A percentile compares a stretch with the other conserved stretches of the same genome.
Evolutionary conservation across 2,329 filamentous ascomycete genomes (phyloP).

Genomic region (Cordyceps fumosorosea): DNA sequence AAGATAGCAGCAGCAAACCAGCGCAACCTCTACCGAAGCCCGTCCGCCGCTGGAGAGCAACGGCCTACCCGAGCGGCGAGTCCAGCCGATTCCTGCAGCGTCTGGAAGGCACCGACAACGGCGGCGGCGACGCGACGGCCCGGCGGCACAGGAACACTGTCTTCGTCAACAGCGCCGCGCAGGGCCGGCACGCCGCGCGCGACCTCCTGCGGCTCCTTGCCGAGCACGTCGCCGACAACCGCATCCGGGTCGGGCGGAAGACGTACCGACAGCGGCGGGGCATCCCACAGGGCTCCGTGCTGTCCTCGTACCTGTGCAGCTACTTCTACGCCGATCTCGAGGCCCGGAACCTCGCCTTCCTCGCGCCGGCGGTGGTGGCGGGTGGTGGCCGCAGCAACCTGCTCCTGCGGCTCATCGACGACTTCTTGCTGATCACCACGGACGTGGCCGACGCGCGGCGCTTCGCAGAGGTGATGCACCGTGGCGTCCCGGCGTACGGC

Average conservation of each 20-base stretch:
- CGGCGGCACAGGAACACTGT: slow-evolving; percentile 58
- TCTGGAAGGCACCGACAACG: slow-evolving; percentile 30
- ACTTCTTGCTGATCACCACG: slow-evolving; percentile 83
- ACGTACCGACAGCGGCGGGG: slow-evolving; percentile 82
- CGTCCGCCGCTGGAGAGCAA: slow-evolving; percentile 45
- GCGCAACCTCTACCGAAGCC: slow-evolving; percentile 27
- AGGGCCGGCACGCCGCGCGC: slow-evolving; percentile 48
- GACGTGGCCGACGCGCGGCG: slow-evolving; percentile 56
- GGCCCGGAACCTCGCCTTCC: slow-evolving; percentile 58
- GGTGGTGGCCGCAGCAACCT: slow-evolving; percentile 38
- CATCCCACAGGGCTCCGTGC: slow-evolving; percentile 86
- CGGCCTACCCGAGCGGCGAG: slow-evolving; percentile 39
- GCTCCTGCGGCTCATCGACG: slow-evolving; percentile 79
- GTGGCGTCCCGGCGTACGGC: slow-evolving; percentile 71
- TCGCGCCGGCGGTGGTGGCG: slow-evolving; percentile 25
- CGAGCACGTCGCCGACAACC: slow-evolving; percentile 76
- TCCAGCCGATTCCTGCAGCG: slow-evolving; percentile 37
- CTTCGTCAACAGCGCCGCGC: slow-evolving; percentile 65
- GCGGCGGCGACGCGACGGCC: slow-evolving; percentile 17
- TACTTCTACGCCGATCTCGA: slow-evolving; percentile 95
- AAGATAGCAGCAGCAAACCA: not conserved
- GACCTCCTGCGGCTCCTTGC: slow-evolving; percentile 63
- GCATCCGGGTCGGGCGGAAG: slow-evolving; percentile 82
- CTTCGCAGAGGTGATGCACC: slow-evolving; percentile 77
- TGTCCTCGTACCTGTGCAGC: slow-evolving; percentile 85